These are phyloP conservation scores for Amanita polypyramis DNA, from an alignment of 768 basidiomycete species.

Conservation along the genomic window DNA sequence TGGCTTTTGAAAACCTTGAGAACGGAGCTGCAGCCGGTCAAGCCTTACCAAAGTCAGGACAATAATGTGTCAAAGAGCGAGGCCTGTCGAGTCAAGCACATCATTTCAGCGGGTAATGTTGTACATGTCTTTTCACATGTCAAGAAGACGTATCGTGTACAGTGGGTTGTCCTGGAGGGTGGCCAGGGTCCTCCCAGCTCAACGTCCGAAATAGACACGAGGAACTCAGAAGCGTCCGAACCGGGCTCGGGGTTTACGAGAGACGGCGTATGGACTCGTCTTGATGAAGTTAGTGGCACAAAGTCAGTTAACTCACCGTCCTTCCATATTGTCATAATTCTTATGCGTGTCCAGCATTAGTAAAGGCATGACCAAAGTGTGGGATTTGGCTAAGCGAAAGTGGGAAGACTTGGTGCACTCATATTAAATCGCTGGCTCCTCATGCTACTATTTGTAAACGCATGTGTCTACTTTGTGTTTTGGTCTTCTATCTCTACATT, in stretches of 20 bases:
- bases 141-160: constrained; percentile 70
- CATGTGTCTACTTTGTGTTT: too few species aligned
- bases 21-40: not conserved
- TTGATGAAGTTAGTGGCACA: constrained; percentile 42
- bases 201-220: constrained; percentile 10
- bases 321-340: constrained; percentile 4
- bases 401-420: constrained; percentile 25
- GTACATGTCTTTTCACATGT: constrained; percentile 87
- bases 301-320: constrained; percentile 40
- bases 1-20: constrained; percentile 34
- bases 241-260: constrained; percentile 10
- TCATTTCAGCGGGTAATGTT: constrained; percentile 51
- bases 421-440: too few species aligned
- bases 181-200: constrained; percentile 33
- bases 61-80: not conserved
- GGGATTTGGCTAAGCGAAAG: constrained; percentile 42
- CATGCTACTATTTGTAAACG: too few species aligned
- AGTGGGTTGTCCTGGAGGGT: constrained; percentile 61
- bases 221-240: constrained; percentile 11
- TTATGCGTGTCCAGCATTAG: constrained; percentile 40
- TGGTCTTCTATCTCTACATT: too few species aligned
- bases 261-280: constrained; percentile 37
- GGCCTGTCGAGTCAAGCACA: constrained; percentile 26
- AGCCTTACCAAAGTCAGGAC: constrained; percentile 6
- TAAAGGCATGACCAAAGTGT: constrained; percentile 67